Evolutionary conservation across 257 asterid species (phyloP).

Genomic region (Galeopsis tetrahit): DNA sequence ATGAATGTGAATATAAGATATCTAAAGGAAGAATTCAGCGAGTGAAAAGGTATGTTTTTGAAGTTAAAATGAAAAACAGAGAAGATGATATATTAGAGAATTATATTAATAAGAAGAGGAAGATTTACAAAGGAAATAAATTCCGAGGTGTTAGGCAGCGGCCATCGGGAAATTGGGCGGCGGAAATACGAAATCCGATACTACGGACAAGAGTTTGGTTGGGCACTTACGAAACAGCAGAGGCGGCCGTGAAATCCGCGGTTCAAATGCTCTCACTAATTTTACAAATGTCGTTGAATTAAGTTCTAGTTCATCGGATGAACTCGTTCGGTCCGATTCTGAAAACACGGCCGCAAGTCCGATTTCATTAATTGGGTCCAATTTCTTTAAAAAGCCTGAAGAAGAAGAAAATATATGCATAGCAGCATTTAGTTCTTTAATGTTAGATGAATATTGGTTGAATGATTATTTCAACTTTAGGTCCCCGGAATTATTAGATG

Average conservation of each 20-base stretch:
- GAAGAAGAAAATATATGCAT: slow-evolving; percentile 26
- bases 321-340: neutral
- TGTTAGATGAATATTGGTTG: slow-evolving; percentile 40
- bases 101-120: neutral
- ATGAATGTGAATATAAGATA: slow-evolving; percentile 37
- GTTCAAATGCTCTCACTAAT: slow-evolving; percentile 61
- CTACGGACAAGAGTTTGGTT: slow-evolving; percentile 58
- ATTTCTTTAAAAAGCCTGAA: neutral
- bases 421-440: slow-evolving; percentile 21
- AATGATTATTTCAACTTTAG: slow-evolving; percentile 45
- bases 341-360: neutral
- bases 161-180: slow-evolving; percentile 86
- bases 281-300: slow-evolving; percentile 34
- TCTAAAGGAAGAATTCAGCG: slow-evolving; percentile 12
- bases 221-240: slow-evolving; percentile 74
- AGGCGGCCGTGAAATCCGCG: slow-evolving; percentile 67
- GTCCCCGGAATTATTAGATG: slow-evolving; percentile 47
- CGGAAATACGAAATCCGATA: slow-evolving; percentile 75
- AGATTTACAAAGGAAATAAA: slow-evolving; percentile 37
- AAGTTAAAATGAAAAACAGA: slow-evolving; percentile 48
- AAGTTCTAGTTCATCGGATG: neutral
- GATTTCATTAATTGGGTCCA: slow-evolving; percentile 12
- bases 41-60: slow-evolving; percentile 49
- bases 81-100: neutral
- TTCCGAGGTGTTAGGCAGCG: slow-evolving; percentile 74